phyloP scores from a whole-genome alignment of 148 eudicot genomes.

The Cornus kousa region DNA sequence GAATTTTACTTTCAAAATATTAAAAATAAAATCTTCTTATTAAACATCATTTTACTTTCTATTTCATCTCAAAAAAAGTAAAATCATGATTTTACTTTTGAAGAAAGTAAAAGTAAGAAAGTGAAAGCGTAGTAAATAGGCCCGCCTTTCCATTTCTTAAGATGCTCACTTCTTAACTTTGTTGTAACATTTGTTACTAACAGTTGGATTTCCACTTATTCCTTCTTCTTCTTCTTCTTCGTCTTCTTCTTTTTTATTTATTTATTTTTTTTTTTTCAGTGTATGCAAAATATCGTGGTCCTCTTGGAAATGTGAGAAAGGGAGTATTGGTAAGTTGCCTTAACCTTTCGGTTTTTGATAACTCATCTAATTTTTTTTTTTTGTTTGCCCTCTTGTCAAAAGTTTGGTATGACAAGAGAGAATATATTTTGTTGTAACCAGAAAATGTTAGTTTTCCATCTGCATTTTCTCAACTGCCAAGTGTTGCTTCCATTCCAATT shows the following conservation, averaged over 20 bases:
- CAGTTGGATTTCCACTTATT: not conserved
- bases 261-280: conserved; percentile 43
- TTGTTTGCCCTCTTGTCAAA: not conserved
- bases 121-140: too few relatives aligned
- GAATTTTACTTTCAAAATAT: too few relatives aligned
- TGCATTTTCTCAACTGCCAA: too few relatives aligned
- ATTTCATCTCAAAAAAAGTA: too few relatives aligned
- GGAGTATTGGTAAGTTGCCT: conserved; percentile 79
- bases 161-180: not conserved
- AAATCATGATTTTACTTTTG: too few relatives aligned
- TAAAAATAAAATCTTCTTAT: too few relatives aligned
- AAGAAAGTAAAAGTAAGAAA: too few relatives aligned
- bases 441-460: too few relatives aligned
- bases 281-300: conserved; percentile 87
- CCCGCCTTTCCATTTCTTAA: not conserved
- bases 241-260: too few relatives aligned
- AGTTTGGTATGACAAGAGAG: not conserved
- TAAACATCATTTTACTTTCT: too few relatives aligned
- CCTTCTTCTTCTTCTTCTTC: too few relatives aligned
- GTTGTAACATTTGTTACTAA: not conserved
- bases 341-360: conserved; percentile 6
- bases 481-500: too few relatives aligned
- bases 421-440: not conserved
- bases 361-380: not conserved
- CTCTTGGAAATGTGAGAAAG: conserved; percentile 93